Evolutionary conservation across 768 basidiomycete species (phyloP), one percentile per base, ranked within the genome.

Genomic region (Galerina marginata): DNA sequence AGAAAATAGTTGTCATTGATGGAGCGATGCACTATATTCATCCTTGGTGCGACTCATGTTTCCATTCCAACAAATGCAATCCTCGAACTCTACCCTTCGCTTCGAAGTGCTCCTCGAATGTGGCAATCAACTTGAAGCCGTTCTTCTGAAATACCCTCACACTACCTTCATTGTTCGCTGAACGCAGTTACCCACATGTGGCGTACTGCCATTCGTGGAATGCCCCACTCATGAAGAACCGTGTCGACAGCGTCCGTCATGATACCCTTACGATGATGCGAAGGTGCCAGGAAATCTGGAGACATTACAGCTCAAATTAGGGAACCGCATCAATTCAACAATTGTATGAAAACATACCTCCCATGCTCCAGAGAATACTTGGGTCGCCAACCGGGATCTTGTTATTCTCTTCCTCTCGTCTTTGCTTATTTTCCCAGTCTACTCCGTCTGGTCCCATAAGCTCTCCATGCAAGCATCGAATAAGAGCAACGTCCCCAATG

Each of bases 221-320:
- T 75, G 20, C 77, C 84, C 89, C 91, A 91, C 10, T 79, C 67
- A 15, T 80, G 67, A 45, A 92, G 54, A 36, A 93, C 49, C 5
- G 81, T 81, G 7, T 72, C 72, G 36, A 92, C 67, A 0, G 82
- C 88, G n/a, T 83, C 84, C 20, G 83, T 82, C 91, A 92, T 92
- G 62, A 92, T 90, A 0, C 90, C 89, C 64, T 75, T 79, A 33
- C 88, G 80, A 58, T 91, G 89, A 66, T 89, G 83, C 37, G 81
- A 82, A 14, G 85, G 77, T 5, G 79, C 81, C 43, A 91, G 71
- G 62, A 81, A 90, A 67, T 89, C 90, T 89, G 66, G 10, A 10
- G 15, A 1, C n/a, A 46, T 48, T 33, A 15, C 44, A 40, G 23
- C 20, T 60, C 25, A 33, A 5, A 46, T 51, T 51, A 36, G 4